Percentiles rank a stretch among this genome's conserved stretches.
Evolutionary conservation across 139 green algal species (phyloP).

Genomic region (Chlorella vulgaris): DNA sequence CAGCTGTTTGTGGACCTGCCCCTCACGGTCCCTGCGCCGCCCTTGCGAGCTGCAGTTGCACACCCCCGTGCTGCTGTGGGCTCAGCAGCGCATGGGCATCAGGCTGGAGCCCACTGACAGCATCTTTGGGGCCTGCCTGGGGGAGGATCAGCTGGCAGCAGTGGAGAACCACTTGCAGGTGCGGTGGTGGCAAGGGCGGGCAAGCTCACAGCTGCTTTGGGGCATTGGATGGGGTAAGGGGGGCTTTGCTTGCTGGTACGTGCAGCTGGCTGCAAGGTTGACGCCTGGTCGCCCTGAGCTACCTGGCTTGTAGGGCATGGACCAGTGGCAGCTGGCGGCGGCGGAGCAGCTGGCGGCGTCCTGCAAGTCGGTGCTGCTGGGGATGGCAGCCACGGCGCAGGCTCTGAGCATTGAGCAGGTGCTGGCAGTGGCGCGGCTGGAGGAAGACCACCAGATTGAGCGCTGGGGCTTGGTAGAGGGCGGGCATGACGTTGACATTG

Average conservation of each 20-base stretch:
- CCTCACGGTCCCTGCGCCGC: too few relatives aligned
- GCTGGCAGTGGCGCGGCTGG: conserved; percentile 68
- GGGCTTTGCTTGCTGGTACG: too few relatives aligned
- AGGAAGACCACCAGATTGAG: conserved; percentile 85
- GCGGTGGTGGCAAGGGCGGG: neutral
- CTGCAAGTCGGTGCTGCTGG: conserved; percentile 88
- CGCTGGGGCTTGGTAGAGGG: conserved; percentile 96
- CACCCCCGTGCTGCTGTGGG: conserved; percentile 73
- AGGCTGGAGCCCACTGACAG: conserved; percentile 49
- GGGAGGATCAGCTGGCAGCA: conserved; percentile 31
- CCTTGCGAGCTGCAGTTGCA: conserved; percentile 45
- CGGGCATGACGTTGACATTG: conserved; percentile 94
- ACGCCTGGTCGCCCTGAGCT: neutral
- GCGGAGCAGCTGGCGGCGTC: conserved; percentile 71
- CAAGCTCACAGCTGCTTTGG: too few relatives aligned
- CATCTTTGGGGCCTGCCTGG: conserved; percentile 73
- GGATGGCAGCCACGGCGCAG: conserved; percentile 71
- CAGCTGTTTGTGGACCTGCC: too few relatives aligned
- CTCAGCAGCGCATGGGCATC: conserved; percentile 57
- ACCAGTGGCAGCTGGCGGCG: conserved; percentile 79
- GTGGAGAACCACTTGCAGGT: conserved; percentile 50
- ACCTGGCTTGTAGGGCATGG: conserved; percentile 44
- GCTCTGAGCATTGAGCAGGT: conserved; percentile 61
- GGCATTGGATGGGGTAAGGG: too few relatives aligned
- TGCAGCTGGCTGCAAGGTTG: too few relatives aligned